Percentiles rank a stretch among this genome's conserved stretches.
Conservation (phyloP, 805 yeast species). For the Grigorovia yakushimaensis region DNA sequence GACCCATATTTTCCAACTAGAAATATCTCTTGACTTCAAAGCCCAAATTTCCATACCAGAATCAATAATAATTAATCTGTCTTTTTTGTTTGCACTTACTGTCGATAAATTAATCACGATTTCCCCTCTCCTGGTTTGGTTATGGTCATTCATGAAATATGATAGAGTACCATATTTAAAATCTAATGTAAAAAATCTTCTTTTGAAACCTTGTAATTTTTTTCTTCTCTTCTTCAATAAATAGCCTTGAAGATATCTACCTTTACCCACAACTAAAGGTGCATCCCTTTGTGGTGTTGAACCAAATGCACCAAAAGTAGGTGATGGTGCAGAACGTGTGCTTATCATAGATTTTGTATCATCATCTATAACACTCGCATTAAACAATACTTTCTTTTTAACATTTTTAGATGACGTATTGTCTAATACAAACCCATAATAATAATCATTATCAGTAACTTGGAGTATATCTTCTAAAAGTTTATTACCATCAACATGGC, state of each 20-base stretch:
- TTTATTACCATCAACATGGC: slow-evolving; percentile 50
- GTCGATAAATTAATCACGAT: slow-evolving; percentile 79
- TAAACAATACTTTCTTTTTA: slow-evolving; percentile 70
- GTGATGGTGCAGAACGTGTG: slow-evolving; percentile 10
- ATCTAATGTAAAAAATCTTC: slow-evolving; percentile 76
- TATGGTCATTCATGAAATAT: slow-evolving; percentile 63
- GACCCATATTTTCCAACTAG: slow-evolving; percentile 76
- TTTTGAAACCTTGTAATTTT: slow-evolving; percentile 76
- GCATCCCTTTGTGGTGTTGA: slow-evolving; percentile 12
- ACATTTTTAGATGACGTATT: slow-evolving; percentile 82
- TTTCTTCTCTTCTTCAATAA: slow-evolving; percentile 74
- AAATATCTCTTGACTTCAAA: slow-evolving; percentile 53
- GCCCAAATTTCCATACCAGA: slow-evolving; percentile 95
- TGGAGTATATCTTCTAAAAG: slow-evolving; percentile 50
- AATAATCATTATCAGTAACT: slow-evolving; percentile 57
- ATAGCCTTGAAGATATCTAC: slow-evolving; percentile 68
- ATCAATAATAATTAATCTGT: slow-evolving; percentile 67
- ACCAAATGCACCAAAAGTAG: slow-evolving; percentile 7
- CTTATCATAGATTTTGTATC: slow-evolving; percentile 11
- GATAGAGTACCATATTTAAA: slow-evolving; percentile 73
- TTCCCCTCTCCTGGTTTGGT: slow-evolving; percentile 70
- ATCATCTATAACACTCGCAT: slow-evolving; percentile 32
- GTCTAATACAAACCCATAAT: slow-evolving; percentile 78
- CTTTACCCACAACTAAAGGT: slow-evolving; percentile 31
- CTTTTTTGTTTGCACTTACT: slow-evolving; percentile 65